Conservation (phyloP, 768 basidiomycete species). For the Lentinula aciculospora region DNA sequence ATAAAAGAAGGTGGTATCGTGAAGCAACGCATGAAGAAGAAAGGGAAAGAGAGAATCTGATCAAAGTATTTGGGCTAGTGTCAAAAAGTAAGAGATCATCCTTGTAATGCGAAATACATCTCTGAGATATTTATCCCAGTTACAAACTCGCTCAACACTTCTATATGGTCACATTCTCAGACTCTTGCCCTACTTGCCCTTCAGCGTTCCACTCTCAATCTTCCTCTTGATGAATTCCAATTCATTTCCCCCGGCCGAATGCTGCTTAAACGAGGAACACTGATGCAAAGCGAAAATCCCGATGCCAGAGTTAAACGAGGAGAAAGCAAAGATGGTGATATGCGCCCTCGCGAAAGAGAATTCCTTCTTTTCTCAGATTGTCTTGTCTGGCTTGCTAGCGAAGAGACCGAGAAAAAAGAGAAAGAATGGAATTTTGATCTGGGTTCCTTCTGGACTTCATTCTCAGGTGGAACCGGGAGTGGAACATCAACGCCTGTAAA, state of each 20-base stretch:
- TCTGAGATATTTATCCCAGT: constrained; percentile 38
- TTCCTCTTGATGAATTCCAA: constrained; percentile 51
- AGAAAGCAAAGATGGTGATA: not conserved
- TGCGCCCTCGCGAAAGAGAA: constrained; percentile 48
- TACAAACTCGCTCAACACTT: constrained; percentile 71
- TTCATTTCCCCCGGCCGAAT: constrained; percentile 79
- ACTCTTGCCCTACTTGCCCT: constrained; percentile 72
- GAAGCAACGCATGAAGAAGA: constrained; percentile 39
- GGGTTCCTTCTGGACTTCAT: constrained; percentile 3
- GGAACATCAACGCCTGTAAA: constrained; percentile 11
- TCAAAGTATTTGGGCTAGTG: constrained; percentile 56
- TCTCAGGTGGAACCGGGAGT: constrained; percentile 11
- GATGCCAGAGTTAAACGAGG: not conserved
- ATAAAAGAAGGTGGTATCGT: constrained; percentile 2
- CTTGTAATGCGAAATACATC: constrained; percentile 9
- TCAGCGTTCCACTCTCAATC: constrained; percentile 68
- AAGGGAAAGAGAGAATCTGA: constrained; percentile 60
- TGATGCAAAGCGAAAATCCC: constrained; percentile 1
- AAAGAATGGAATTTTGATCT: constrained; percentile 12
- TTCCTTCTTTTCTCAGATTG: constrained; percentile 83
- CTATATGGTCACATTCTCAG: constrained; percentile 72
- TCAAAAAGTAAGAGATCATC: constrained; percentile 56
- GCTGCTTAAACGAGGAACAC: constrained; percentile 58
- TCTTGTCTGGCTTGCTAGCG: constrained; percentile 67
- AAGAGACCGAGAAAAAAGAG: constrained; percentile 26